A percentile compares a stretch with the other conserved stretches of the same genome.
phyloP scores from a whole-genome alignment of 176 grass and related monocot species.

The Thinopyrum elongatum region DNA sequence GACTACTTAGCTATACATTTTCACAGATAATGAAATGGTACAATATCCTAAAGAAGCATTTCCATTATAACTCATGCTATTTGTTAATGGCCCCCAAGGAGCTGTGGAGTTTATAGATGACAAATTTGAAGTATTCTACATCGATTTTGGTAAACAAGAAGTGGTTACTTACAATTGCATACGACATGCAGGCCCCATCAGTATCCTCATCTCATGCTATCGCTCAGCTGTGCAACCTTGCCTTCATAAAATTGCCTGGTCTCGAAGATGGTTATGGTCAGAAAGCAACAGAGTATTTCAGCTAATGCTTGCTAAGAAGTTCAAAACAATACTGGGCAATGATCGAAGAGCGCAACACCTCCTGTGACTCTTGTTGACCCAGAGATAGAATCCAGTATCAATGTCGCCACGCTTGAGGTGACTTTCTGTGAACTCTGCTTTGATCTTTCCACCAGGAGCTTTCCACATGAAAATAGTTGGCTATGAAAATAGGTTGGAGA shows the following conservation, averaged over 20 bases:
- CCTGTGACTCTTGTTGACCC: slow-evolving; percentile 79
- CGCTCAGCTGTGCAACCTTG: slow-evolving; percentile 56
- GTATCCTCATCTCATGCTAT: too few relatives aligned
- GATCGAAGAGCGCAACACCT: slow-evolving; percentile 77
- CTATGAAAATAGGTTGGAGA: background rate
- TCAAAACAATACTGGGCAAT: slow-evolving; percentile 79
- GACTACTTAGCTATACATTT: too few relatives aligned
- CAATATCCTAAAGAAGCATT: too few relatives aligned
- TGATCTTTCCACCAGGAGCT: background rate
- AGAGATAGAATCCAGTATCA: slow-evolving; percentile 71
- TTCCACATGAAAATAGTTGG: background rate
- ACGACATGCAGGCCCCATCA: too few relatives aligned
- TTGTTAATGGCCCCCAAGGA: too few relatives aligned
- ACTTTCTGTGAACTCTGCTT: background rate
- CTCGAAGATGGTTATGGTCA: slow-evolving; percentile 78
- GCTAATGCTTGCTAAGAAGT: slow-evolving; percentile 56
- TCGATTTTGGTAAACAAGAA: too few relatives aligned
- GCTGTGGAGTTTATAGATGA: too few relatives aligned
- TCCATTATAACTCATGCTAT: too few relatives aligned
- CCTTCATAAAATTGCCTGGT: slow-evolving; percentile 72
- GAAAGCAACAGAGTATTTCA: slow-evolving; percentile 82
- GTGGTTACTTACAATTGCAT: too few relatives aligned
- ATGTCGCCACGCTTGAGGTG: slow-evolving; percentile 80
- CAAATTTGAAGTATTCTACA: too few relatives aligned
- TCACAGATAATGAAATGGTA: too few relatives aligned